phyloP scores from a whole-genome alignment of 2,329 filamentous ascomycete species.

The Claviceps sp. region DNA sequence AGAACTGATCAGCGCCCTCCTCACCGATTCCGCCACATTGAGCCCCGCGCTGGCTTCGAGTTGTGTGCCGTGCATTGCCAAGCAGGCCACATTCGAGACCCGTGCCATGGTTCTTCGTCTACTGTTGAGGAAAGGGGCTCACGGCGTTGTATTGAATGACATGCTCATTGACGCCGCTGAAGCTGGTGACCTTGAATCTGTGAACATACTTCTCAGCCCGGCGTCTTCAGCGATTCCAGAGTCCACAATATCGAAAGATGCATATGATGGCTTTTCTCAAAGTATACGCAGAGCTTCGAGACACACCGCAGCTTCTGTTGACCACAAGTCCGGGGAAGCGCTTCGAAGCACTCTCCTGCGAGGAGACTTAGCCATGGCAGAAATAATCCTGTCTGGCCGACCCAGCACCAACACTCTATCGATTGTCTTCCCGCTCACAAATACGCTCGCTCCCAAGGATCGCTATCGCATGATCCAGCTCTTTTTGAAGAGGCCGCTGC shows the following conservation, averaged over 20 bases:
- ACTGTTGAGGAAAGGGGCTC: conserved; percentile 37
- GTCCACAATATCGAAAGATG: conserved; percentile 6
- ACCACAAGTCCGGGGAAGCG: conserved; percentile 38
- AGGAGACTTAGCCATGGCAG: conserved; percentile 30
- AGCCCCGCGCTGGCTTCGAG: conserved; percentile 33
- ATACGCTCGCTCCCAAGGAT: conserved; percentile 26
- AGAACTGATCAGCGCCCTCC: conserved; percentile 32
- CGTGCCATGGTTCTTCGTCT: conserved; percentile 30
- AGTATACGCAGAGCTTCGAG: conserved; percentile 16
- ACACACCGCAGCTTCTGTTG: conserved; percentile 38
- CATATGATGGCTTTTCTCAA: conserved; percentile 8
- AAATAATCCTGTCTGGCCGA: conserved; percentile 31
- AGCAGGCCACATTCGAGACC: conserved; percentile 30
- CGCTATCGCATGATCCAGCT: conserved; percentile 35
- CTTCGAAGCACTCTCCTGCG: conserved; percentile 34
- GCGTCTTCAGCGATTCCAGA: conserved; percentile 33
- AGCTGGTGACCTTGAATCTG: conserved; percentile 32
- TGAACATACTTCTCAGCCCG: conserved; percentile 35
- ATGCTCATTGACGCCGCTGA: conserved; percentile 36
- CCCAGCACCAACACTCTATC: conserved; percentile 34
- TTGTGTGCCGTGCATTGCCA: conserved; percentile 35
- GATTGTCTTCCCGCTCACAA: conserved; percentile 34
- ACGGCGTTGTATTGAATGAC: conserved; percentile 32
- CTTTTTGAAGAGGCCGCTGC: conserved; percentile 35
- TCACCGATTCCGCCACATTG: conserved; percentile 29